Percentiles rank a stretch among this genome's conserved stretches.
Evolutionary conservation across 345 rosid genomes (phyloP).

Genomic region (Populus deltoides): DNA sequence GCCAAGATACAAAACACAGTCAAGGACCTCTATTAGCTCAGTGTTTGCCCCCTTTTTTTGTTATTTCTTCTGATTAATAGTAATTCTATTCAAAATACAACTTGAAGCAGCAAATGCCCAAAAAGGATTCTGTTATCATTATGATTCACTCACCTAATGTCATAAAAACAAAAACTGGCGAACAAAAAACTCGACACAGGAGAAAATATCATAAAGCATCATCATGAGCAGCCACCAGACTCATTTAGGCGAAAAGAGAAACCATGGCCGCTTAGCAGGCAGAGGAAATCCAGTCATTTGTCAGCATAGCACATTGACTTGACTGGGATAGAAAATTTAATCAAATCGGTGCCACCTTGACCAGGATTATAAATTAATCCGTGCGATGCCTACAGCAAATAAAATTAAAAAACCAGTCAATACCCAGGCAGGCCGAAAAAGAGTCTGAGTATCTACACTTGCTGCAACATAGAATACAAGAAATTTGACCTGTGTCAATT

Average conservation of each 20-base stretch:
- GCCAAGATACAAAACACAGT: neutral
- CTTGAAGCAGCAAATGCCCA: neutral
- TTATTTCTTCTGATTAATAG: neutral
- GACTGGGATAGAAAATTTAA: neutral
- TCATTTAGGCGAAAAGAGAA: neutral
- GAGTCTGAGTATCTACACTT: neutral
- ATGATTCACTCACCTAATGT: neutral
- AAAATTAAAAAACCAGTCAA: neutral
- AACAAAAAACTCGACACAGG: neutral
- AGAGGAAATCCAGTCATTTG: neutral
- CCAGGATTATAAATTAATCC: neutral
- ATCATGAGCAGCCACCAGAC: slow-evolving; percentile 1
- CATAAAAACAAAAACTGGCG: slow-evolving; percentile 5
- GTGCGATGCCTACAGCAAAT: neutral
- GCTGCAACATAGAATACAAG: neutral
- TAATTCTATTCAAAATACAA: neutral
- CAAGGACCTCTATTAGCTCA: neutral
- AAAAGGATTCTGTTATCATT: neutral
- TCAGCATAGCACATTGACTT: neutral
- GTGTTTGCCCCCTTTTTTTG: neutral
- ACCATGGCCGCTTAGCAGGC: neutral
- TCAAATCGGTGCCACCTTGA: neutral
- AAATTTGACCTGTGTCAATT: neutral
- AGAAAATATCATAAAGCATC: neutral
- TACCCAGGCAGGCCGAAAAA: neutral